A percentile compares a stretch with the other conserved stretches of the same genome.
Conservation (phyloP, 1,139 yeast genomes). For the Arxiozyma bovina region DNA sequence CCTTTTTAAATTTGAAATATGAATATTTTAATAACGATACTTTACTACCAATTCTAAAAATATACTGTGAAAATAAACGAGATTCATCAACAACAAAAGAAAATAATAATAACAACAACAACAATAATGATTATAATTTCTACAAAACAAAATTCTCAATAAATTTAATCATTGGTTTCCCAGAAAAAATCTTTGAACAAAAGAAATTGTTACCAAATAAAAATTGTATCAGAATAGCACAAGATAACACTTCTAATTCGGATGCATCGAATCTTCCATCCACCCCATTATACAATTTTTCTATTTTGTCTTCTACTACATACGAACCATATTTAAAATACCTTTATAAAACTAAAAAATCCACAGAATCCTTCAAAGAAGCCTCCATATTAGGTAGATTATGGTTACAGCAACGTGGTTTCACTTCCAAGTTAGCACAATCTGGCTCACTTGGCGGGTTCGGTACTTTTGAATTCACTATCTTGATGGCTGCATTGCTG, state of each 20-base stretch:
- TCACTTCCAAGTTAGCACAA: conserved; percentile 48
- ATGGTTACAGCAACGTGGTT: conserved; percentile 85
- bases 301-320: conserved; percentile 61
- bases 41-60: conserved; percentile 52
- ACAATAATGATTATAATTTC: conserved; percentile 39
- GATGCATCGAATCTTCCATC: conserved; percentile 42
- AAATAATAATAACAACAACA: conserved; percentile 4
- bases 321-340: conserved; percentile 64
- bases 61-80: conserved; percentile 34
- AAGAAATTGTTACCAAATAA: conserved; percentile 72
- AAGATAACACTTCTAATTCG: conserved; percentile 16
- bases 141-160: conserved; percentile 63
- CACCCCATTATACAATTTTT: conserved; percentile 68
- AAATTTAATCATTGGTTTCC: conserved; percentile 65
- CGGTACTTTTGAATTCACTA: conserved; percentile 85
- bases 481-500: conserved; percentile 69
- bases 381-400: conserved; percentile 81
- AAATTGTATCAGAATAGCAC: conserved; percentile 67
- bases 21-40: conserved; percentile 59
- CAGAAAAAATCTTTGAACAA: conserved; percentile 59
- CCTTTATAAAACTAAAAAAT: conserved; percentile 64
- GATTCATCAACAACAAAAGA: conserved; percentile 5
- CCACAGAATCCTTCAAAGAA: conserved; percentile 77
- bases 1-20: conserved; percentile 45
- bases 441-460: conserved; percentile 59